Conservation (phyloP, 1,139 yeast genomes). For the Suhomyces guaymorum region DNA sequence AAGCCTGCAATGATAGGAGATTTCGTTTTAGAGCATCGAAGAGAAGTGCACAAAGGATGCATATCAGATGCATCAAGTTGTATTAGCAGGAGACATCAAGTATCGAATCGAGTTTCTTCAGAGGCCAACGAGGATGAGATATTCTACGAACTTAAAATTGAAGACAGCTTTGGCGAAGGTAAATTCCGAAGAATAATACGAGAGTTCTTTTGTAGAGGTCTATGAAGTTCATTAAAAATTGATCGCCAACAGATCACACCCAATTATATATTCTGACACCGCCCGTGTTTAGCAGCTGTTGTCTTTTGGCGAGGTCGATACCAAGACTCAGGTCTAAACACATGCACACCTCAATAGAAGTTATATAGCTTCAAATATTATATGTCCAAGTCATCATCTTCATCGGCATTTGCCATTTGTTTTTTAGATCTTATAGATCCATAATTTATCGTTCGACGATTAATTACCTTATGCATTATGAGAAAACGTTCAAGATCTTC, state of each 20-base stretch:
- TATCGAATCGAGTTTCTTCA: neutral
- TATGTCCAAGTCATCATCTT: constrained; percentile 21
- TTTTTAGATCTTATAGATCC: constrained; percentile 18
- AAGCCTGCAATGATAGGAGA: constrained; percentile 7
- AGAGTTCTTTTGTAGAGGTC: neutral
- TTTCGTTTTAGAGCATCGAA: constrained; percentile 5
- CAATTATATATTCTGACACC: too few relatives aligned
- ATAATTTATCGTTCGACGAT: constrained; percentile 35
- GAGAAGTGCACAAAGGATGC: constrained; percentile 1
- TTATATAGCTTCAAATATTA: too few relatives aligned
- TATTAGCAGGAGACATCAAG: neutral
- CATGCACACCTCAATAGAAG: too few relatives aligned
- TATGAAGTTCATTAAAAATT: too few relatives aligned
- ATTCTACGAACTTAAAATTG: neutral
- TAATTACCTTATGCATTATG: constrained; percentile 30
- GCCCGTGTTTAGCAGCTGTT: too few relatives aligned
- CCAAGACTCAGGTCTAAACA: too few relatives aligned
- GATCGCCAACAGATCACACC: too few relatives aligned
- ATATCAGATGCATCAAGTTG: neutral
- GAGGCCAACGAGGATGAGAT: neutral
- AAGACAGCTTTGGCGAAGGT: neutral
- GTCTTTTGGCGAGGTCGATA: too few relatives aligned
- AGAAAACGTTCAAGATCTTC: constrained; percentile 50
- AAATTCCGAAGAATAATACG: constrained; percentile 1
- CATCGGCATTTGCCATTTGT: constrained; percentile 20